Evolutionary conservation across 2,329 filamentous ascomycete species (phyloP).

Genomic region (Sphaerostilbella broomeana): DNA sequence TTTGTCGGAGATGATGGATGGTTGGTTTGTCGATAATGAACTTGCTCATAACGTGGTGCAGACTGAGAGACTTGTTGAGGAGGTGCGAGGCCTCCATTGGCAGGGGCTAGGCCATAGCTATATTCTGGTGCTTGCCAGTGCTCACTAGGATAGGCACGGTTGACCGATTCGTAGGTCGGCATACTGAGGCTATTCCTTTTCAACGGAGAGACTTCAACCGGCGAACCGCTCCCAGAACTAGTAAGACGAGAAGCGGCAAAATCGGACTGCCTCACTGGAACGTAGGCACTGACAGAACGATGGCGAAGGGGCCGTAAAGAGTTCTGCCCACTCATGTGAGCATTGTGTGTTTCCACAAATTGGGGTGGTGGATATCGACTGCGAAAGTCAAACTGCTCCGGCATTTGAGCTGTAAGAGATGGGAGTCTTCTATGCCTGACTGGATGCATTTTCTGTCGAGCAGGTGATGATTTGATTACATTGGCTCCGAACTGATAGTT

Average conservation of each 20-base stretch:
- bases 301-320: constrained; percentile 17
- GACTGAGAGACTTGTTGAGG: constrained; percentile 5
- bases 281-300: constrained; percentile 20
- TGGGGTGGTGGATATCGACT: too few species aligned
- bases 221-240: constrained; percentile 16
- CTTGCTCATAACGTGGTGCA: constrained; percentile 4
- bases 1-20: too few species aligned
- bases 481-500: not conserved
- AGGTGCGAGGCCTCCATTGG: too few species aligned
- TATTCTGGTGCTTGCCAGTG: not conserved
- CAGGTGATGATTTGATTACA: not conserved
- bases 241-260: constrained; percentile 14
- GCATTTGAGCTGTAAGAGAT: constrained; percentile 20
- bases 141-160: constrained; percentile 2
- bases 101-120: not conserved
- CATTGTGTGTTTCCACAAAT: too few species aligned
- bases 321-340: too few species aligned
- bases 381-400: too few species aligned
- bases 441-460: constrained; percentile 1
- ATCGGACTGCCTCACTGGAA: constrained; percentile 12
- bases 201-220: constrained; percentile 2
- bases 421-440: constrained; percentile 18
- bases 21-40: not conserved
- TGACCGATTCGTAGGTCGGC: constrained; percentile 6
- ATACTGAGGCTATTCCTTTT: constrained; percentile 3